Base-by-base conservation (phyloP, 768 basidiomycete species). In the Scleroderma bovista region DNA sequence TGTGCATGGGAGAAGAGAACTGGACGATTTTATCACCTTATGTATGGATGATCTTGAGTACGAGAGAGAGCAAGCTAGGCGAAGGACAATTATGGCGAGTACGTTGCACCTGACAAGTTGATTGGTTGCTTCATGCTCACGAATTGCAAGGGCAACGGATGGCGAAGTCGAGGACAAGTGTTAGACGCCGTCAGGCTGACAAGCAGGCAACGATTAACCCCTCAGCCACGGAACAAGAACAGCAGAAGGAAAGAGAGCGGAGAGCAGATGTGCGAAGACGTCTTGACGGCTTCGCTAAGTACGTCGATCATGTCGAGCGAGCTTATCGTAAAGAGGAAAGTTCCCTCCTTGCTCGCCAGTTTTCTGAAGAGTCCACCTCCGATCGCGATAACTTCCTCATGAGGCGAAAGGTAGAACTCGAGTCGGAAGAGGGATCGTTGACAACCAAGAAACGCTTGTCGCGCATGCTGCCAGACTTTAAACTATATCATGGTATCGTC, bases 251-350 rank as follows among this genome's bases (percentile, higher is more conserved):
- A 12, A 44, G 48, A 42, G 48, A 36, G 23, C 10, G 24, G 19
- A 44, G 33, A 33, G 20, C 48, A 15, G 48, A 50, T 7, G 20
- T 38, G n/a, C 48, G 19, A 6, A 87, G 91, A 60, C 79, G 85
- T 39, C 76, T 94, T 50, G 83, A 90, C 37, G 78, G 90, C 55
- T 76, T 84, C 48, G 65, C 81, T 44, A 95, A 95, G 73, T 84
- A 92, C 20, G 78, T 95, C 57, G 93, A 97, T 61, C 93, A 96
- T 70, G 67, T 86, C 62, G 93, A 95, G 71, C 88, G 94, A 54
- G 93, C 93, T 3, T 87, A 85, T 70, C 85, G 94, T 54, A 89
- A 89, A 66, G 92, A 91, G 53, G 93, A 96, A 66, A 78, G 83
- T n/a, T 87, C 91, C 1, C 74, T 97, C 9, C 77, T 95, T 44